phyloP scores from a whole-genome alignment of 805 yeast genomes.

The Ogataea nitratoaversa region DNA sequence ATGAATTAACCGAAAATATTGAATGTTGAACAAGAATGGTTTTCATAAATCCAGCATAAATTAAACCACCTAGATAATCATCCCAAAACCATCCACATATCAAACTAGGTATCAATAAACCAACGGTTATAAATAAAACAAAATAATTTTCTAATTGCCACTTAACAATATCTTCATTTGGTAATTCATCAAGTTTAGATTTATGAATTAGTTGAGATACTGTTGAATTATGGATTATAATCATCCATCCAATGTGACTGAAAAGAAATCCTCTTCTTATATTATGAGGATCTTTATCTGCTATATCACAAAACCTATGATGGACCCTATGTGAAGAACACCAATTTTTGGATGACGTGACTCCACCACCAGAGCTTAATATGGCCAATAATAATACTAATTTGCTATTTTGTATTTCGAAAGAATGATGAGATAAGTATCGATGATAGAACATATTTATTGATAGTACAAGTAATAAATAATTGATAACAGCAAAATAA shows the following conservation, averaged over 20 bases:
- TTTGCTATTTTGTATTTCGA: slow-evolving; percentile 37
- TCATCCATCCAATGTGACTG: slow-evolving; percentile 88
- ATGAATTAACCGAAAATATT: slow-evolving; percentile 70
- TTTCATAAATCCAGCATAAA: slow-evolving; percentile 76
- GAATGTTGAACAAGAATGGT: slow-evolving; percentile 75
- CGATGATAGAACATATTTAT: slow-evolving; percentile 85
- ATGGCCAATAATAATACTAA: slow-evolving; percentile 50
- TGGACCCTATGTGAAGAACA: slow-evolving; percentile 82
- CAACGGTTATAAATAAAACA: slow-evolving; percentile 41
- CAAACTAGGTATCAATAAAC: slow-evolving; percentile 57
- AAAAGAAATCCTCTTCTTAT: slow-evolving; percentile 75
- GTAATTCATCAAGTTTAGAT: slow-evolving; percentile 57
- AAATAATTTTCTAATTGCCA: slow-evolving; percentile 75
- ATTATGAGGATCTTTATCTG: slow-evolving; percentile 84
- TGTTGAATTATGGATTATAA: slow-evolving; percentile 61
- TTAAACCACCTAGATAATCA: slow-evolving; percentile 70
- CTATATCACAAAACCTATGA: slow-evolving; percentile 76
- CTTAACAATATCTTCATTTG: slow-evolving; percentile 48
- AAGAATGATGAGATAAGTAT: slow-evolving; percentile 62
- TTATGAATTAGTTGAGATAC: slow-evolving; percentile 37
- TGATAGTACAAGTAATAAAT: slow-evolving; percentile 59
- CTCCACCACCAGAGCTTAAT: slow-evolving; percentile 67
- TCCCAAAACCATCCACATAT: slow-evolving; percentile 67
- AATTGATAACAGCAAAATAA: slow-evolving; percentile 49
- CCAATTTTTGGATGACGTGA: slow-evolving; percentile 79